phyloP scores from a whole-genome alignment of 331 rosid species.

The Quercus lobata region DNA sequence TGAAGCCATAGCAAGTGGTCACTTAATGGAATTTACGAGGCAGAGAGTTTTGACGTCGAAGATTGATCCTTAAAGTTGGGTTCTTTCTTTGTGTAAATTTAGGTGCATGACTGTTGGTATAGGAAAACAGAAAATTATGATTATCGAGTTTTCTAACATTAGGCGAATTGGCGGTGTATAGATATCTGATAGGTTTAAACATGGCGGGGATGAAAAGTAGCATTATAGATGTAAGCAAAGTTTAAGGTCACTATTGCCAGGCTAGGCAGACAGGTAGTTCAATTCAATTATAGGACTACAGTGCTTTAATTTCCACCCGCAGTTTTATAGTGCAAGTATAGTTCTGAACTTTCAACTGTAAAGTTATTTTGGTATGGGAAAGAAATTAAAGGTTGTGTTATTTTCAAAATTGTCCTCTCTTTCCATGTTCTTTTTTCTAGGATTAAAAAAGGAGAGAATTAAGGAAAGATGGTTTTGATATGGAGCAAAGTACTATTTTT shows the following conservation, averaged over 20 bases:
- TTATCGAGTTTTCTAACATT: slow-evolving; percentile 22
- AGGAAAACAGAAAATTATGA: slow-evolving; percentile 27
- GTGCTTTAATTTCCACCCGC: background rate
- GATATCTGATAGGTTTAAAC: slow-evolving; percentile 21
- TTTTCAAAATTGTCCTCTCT: background rate
- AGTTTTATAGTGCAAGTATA: background rate
- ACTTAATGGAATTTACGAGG: slow-evolving; percentile 8
- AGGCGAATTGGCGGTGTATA: slow-evolving; percentile 43
- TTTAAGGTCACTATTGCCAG: background rate
- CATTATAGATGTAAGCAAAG: background rate
- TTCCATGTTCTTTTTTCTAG: background rate
- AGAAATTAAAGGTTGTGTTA: background rate
- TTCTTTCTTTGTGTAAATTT: slow-evolving; percentile 35
- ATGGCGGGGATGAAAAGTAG: slow-evolving; percentile 18
- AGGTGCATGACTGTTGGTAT: slow-evolving; percentile 18
- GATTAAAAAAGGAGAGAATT: too few relatives aligned
- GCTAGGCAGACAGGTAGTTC: background rate
- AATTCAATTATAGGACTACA: background rate
- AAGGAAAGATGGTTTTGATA: too few relatives aligned
- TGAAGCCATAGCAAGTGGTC: slow-evolving; percentile 24
- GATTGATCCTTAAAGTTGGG: slow-evolving; percentile 10
- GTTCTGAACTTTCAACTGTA: slow-evolving; percentile 4
- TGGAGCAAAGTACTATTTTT: too few relatives aligned
- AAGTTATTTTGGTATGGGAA: slow-evolving; percentile 1
- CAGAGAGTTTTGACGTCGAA: background rate